Base-by-base conservation (phyloP, 768 basidiomycete genomes). In the Clitopilus passeckerianus region DNA sequence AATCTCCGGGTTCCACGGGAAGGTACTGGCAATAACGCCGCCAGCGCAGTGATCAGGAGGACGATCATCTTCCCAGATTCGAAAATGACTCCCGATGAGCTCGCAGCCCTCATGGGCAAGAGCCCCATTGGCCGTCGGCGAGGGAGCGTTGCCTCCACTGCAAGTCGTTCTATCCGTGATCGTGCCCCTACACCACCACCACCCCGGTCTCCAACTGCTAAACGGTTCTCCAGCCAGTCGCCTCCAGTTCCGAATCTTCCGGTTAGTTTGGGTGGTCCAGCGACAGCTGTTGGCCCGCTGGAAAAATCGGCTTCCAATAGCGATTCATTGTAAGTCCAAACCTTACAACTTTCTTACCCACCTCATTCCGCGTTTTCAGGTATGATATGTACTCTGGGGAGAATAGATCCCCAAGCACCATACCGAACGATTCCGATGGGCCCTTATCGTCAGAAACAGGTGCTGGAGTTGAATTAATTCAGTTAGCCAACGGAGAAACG, bases 121-220 rank as follows among this genome's bases (percentile, higher is more conserved):
- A 76, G 77, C 24, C 81, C 87, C 34, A 68, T 75, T 22, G 83
- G 83, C 54, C 84, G 86, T 50, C 85, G 86, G 41, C 81, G 89
- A 57, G 77, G 79, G 16, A 90, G 91, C 63, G 77, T 79, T 10
- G 71, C 72, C 15, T 86, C 83, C 12, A 74, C 79, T 16, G 93
- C 91, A 0, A 83, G 74, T 64, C 86, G 87, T 59, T 92, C 91
- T 44, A 78, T 92, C 27, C 86, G 90, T 64, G 92, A 93, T 64
- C 87, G 91, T 56, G 87, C 77, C 12, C 91, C 91, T 10, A 93
- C 92, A 7, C 91, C 91, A n/a, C 92, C 91, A 16, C 92, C 92
- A 33, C 85, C 89, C 14, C 83, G 83, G 63, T 74, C 82, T 5
- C 75, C 79, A 53, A 70, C 74, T 18, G 63, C 71, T 33, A 81